Evolutionary conservation across 2,329 filamentous ascomycete species (phyloP).

Genomic region (Clonostachys rosea): DNA sequence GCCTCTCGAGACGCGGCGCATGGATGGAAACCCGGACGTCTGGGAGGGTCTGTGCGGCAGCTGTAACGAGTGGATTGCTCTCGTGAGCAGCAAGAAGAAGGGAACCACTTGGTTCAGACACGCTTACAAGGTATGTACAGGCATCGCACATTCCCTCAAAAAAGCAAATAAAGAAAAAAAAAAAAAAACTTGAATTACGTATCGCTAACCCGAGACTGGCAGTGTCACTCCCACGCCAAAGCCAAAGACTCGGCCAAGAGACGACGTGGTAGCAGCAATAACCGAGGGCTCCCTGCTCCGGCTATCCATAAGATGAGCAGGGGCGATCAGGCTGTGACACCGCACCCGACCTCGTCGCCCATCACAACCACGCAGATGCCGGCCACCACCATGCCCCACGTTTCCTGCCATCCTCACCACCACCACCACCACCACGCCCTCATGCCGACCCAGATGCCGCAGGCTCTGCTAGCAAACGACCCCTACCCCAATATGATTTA

Average conservation of each 20-base stretch:
- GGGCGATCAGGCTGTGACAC: conserved; percentile 22
- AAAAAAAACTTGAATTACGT: background rate
- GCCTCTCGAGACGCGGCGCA: conserved; percentile 69
- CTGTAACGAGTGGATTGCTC: conserved; percentile 75
- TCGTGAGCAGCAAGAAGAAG: conserved; percentile 85
- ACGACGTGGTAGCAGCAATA: conserved; percentile 56
- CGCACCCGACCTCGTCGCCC: conserved; percentile 30
- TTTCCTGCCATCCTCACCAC: conserved; percentile 16
- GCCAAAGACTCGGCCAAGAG: conserved; percentile 68
- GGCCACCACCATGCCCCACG: conserved; percentile 14
- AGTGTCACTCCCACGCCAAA: conserved; percentile 70
- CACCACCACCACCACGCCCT: conserved; percentile 10
- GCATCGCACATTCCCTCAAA: background rate
- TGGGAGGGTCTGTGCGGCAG: conserved; percentile 77
- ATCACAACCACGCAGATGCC: conserved; percentile 17
- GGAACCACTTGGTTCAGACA: conserved; percentile 91
- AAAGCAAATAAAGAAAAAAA: background rate
- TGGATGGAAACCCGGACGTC: conserved; percentile 76
- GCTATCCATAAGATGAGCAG: conserved; percentile 1
- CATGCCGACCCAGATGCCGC: background rate
- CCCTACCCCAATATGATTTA: conserved; percentile 1
- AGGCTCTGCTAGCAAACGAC: background rate
- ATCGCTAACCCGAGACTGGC: conserved; percentile 10
- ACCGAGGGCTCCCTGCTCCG: conserved; percentile 20
- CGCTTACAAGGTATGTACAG: conserved; percentile 69